These are phyloP conservation scores for Halophytophthora polymorphica DNA, from an alignment of 352 stramenopile genomes.

Conservation along the genomic window DNA sequence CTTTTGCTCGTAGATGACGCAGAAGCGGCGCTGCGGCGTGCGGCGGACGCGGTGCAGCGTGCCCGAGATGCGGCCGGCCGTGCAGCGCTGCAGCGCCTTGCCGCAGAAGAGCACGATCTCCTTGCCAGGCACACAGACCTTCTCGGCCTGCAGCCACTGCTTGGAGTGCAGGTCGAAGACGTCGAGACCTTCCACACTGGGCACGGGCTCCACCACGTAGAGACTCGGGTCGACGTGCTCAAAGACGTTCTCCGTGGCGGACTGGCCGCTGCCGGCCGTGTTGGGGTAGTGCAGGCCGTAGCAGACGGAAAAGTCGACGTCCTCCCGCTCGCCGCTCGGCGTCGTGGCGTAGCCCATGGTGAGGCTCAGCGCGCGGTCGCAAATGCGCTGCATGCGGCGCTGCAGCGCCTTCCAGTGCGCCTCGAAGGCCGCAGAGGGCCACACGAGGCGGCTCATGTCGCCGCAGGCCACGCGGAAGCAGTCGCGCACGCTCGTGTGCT, in stretches of 20 bases:
- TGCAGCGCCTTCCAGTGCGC: conserved; percentile 39
- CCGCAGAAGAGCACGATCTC: conserved; percentile 64
- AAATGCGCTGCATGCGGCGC: conserved; percentile 45
- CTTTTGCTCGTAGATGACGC: conserved; percentile 69
- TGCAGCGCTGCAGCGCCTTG: conserved; percentile 43
- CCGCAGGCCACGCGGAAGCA: conserved; percentile 57
- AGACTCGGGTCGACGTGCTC: conserved; percentile 63
- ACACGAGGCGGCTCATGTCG: conserved; percentile 44
- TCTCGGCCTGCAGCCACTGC: conserved; percentile 51
- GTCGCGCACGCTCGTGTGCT: conserved; percentile 53
- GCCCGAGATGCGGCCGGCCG: conserved; percentile 43
- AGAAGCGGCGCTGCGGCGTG: conserved; percentile 38
- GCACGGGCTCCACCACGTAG: conserved; percentile 55
- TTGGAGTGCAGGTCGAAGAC: conserved; percentile 51
- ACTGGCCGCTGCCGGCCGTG: conserved; percentile 45
- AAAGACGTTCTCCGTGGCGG: conserved; percentile 56
- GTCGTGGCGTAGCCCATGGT: conserved; percentile 44
- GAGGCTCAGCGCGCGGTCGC: conserved; percentile 46
- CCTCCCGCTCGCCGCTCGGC: conserved; percentile 22
- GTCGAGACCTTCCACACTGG: conserved; percentile 49
- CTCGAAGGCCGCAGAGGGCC: conserved; percentile 41
- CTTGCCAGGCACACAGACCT: conserved; percentile 44
- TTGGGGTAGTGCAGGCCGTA: conserved; percentile 67
- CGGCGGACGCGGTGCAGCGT: conserved; percentile 53
- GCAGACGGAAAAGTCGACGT: conserved; percentile 57